Percentiles rank a stretch among this genome's conserved stretches.
phyloP scores from a whole-genome alignment of 1,139 yeast species.

The Geotrichum phurueaensis region DNA sequence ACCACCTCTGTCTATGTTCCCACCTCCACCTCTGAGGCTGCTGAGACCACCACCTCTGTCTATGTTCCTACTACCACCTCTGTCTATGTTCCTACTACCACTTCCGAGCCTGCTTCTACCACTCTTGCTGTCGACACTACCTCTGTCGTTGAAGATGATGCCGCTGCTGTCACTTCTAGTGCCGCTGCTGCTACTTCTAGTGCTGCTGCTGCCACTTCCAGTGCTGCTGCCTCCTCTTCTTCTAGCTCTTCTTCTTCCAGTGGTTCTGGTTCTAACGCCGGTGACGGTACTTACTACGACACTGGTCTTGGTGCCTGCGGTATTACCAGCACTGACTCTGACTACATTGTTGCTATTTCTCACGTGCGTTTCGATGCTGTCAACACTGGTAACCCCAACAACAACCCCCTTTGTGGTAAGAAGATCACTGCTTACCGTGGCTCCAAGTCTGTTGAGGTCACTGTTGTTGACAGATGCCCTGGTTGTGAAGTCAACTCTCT shows the following conservation, averaged over 20 bases:
- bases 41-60: slow-evolving; percentile 9
- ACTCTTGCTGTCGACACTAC: slow-evolving; percentile 24
- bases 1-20: slow-evolving; percentile 25
- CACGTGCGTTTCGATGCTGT: slow-evolving; percentile 34
- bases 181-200: slow-evolving; percentile 29
- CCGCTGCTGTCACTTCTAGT: slow-evolving; percentile 24
- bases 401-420: slow-evolving; percentile 47
- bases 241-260: slow-evolving; percentile 18
- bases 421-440: slow-evolving; percentile 41
- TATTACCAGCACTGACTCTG: slow-evolving; percentile 41
- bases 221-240: slow-evolving; percentile 22
- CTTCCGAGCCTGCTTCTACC: slow-evolving; percentile 28
- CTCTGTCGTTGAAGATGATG: slow-evolving; percentile 4
- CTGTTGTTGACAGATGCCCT: slow-evolving; percentile 50
- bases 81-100: no score
- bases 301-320: slow-evolving; percentile 65
- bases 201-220: slow-evolving; percentile 22
- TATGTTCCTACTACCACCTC: no score
- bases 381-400: slow-evolving; percentile 36
- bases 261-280: slow-evolving; percentile 37
- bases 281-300: slow-evolving; percentile 56
- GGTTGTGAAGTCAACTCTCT: slow-evolving; percentile 45
- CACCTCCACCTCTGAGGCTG: slow-evolving; percentile 28
- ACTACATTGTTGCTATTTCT: slow-evolving; percentile 41
- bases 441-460: slow-evolving; percentile 46